Base-by-base conservation (phyloP, 2,329 filamentous ascomycete species). In the Emmonsia crescens region DNA sequence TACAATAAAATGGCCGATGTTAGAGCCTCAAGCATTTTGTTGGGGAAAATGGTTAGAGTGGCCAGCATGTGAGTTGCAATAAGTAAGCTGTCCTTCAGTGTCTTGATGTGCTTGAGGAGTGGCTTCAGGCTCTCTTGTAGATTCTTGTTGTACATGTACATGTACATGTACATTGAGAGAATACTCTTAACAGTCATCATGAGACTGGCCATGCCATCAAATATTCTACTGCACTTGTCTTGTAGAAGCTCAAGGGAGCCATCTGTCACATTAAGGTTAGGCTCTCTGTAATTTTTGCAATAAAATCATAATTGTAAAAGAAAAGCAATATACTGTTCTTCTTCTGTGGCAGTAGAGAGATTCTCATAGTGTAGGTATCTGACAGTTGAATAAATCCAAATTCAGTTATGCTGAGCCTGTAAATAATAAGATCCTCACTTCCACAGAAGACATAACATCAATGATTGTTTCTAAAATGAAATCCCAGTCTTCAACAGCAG, bases 131-230 rank as follows among this genome's bases (percentile, higher is more conserved):
- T 87, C 77, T 96, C 91, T 76, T 96, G 90, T n/a, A 95, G 76
- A 74, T 96, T 90, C 77, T 95, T 96, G 80, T 95, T 93, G 80
- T 95, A 95, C 2, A 88, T 91, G n/a, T n/a, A n/a, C n/a, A n/a
- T n/a, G n/a, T n/a, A n/a, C n/a, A n/a, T n/a, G n/a, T n/a, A n/a
- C n/a, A n/a, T n/a, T 51, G 83, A 88, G 1, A 89, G 89, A 33
- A 94, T 83, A 61, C 88, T 88, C 75, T 88, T 87, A 74, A 86
- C 75, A 44, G 85, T 89, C 77, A 86, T 86, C 82, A 90, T 90
- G 66, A 94, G 77, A 44, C 89, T 89, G 5, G 88, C 83, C 85
- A 93, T 89, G 66, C 91, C 87, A 31, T 90, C 91, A 70, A 94
- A 93, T 3, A 85, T 83, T 62, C 88, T 82, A 1, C 89, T 89